These are phyloP conservation scores for Sanguinoderma infundibulare DNA, from an alignment of 1,284 basidiomycete genomes.

Conservation along the genomic window DNA sequence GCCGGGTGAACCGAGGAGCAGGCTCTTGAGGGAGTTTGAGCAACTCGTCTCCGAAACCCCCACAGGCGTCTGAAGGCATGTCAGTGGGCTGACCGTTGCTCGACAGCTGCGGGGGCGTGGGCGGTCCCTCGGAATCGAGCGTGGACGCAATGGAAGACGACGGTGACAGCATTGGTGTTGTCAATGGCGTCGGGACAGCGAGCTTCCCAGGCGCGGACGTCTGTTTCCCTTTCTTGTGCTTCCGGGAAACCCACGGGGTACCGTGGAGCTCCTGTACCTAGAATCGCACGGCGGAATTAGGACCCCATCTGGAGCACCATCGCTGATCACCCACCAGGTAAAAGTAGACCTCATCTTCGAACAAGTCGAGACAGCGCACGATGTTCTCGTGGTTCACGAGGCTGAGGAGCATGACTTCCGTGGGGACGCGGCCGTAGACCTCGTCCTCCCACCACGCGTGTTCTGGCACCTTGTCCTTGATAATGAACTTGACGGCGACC, in stretches of 20 bases:
- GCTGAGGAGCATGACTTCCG: slow-evolving; percentile 81
- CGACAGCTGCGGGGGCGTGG: background rate
- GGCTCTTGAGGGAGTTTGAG: slow-evolving; percentile 24
- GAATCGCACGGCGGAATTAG: slow-evolving; percentile 3
- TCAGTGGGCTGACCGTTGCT: background rate
- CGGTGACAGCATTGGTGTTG: slow-evolving; percentile 45
- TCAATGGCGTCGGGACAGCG: slow-evolving; percentile 34
- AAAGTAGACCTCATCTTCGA: slow-evolving; percentile 83
- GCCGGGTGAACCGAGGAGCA: slow-evolving; percentile 63
- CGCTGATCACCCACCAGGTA: slow-evolving; percentile 69
- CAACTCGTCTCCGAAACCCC: slow-evolving; percentile 8
- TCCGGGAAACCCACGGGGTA: slow-evolving; percentile 70
- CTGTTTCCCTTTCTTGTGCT: slow-evolving; percentile 34
- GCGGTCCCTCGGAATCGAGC: slow-evolving; percentile 33
- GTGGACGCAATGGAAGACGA: slow-evolving; percentile 30
- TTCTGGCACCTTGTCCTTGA: slow-evolving; percentile 81
- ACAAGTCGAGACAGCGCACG: slow-evolving; percentile 82
- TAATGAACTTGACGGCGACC: slow-evolving; percentile 94
- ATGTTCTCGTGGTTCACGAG: slow-evolving; percentile 81
- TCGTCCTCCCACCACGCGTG: slow-evolving; percentile 81
- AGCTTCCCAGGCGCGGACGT: slow-evolving; percentile 36
- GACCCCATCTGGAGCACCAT: slow-evolving; percentile 6
- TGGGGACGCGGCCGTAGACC: slow-evolving; percentile 66
- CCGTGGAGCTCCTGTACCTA: slow-evolving; percentile 94
- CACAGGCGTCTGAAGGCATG: background rate